A percentile compares a stretch with the other conserved stretches of the same genome.
Conservation (phyloP, 108 stramenopile species). For the Fistulifera pelliculosa region DNA sequence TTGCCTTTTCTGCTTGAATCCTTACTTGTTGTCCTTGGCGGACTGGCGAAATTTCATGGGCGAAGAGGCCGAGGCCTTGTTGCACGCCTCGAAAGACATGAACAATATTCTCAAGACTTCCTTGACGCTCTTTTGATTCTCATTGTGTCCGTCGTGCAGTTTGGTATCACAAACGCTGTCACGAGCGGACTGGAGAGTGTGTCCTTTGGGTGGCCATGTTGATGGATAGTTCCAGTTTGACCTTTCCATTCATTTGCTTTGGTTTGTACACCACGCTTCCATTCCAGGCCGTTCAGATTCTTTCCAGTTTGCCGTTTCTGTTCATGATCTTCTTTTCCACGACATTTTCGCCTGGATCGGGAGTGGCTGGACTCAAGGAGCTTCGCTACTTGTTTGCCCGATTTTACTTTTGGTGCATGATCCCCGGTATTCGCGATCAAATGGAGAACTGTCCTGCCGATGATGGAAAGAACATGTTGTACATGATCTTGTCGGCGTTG, state of each 20-base stretch:
- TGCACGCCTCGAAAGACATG: slow-evolving; percentile 45
- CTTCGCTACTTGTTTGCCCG: slow-evolving; percentile 50
- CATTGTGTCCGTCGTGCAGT: slow-evolving; percentile 30
- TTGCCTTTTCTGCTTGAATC: slow-evolving; percentile 48
- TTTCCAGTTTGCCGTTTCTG: slow-evolving; percentile 48
- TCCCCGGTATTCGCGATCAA: slow-evolving; percentile 35
- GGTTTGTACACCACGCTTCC: slow-evolving; percentile 43
- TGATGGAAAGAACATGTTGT: slow-evolving; percentile 22
- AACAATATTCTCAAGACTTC: slow-evolving; percentile 42
- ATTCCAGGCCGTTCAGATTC: slow-evolving; percentile 46
- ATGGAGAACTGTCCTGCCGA: slow-evolving; percentile 59
- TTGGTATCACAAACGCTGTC: slow-evolving; percentile 19
- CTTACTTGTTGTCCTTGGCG: slow-evolving; percentile 42
- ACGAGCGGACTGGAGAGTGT: slow-evolving; percentile 18
- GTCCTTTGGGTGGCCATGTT: slow-evolving; percentile 38
- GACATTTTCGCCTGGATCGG: slow-evolving; percentile 51
- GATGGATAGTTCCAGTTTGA: slow-evolving; percentile 35
- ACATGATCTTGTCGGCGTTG: slow-evolving; percentile 29
- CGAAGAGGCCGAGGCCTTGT: slow-evolving; percentile 55
- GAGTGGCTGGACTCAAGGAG: slow-evolving; percentile 38
- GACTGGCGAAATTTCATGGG: slow-evolving; percentile 56
- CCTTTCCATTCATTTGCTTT: slow-evolving; percentile 41
- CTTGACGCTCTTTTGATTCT: slow-evolving; percentile 31
- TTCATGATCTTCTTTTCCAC: slow-evolving; percentile 67
- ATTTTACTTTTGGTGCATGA: slow-evolving; percentile 62